Evolutionary conservation across 2,329 filamentous ascomycete species (phyloP).

Genomic region (Lachnellula suecica): DNA sequence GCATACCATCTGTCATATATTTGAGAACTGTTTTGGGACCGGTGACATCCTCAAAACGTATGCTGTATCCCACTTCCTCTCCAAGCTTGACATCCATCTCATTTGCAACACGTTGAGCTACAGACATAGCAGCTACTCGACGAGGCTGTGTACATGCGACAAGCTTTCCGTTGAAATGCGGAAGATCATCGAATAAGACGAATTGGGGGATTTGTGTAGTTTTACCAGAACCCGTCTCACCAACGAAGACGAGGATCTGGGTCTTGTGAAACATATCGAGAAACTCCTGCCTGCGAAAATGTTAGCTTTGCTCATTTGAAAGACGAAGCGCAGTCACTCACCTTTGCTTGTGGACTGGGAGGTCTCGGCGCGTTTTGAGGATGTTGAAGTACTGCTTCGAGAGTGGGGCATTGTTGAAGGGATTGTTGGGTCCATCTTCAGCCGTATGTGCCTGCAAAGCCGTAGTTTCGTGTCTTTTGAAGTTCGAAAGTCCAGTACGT

Average conservation of each 20-base stretch:
- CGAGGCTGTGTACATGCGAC: conserved; percentile 97
- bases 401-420: conserved; percentile 77
- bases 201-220: conserved; percentile 99
- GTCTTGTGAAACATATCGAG: conserved; percentile 87
- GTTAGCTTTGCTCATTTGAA: conserved; percentile 17
- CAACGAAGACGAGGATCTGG: conserved; percentile 97
- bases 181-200: conserved; percentile 94
- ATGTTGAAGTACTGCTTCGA: conserved; percentile 89
- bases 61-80: conserved; percentile 96
- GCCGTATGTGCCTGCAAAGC: conserved; percentile 68
- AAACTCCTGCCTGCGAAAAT: conserved; percentile 72
- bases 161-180: conserved; percentile 81
- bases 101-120: conserved; percentile 94
- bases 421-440: conserved; percentile 80
- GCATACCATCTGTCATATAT: conserved; percentile 99
- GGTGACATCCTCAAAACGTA: conserved; percentile 97
- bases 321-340: conserved; percentile 37
- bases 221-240: conserved; percentile 98
- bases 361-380: conserved; percentile 75
- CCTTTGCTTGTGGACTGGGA: conserved; percentile 91
- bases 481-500: conserved; percentile 57
- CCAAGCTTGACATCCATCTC: conserved; percentile 94
- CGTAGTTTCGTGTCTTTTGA: conserved; percentile 80
- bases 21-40: conserved; percentile 87
- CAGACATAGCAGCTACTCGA: conserved; percentile 97